Evolutionary conservation across 371 early-diverging fungal genomes (phyloP), one percentile per base, ranked within the genome.

Genomic region (Mortierella sp.): DNA sequence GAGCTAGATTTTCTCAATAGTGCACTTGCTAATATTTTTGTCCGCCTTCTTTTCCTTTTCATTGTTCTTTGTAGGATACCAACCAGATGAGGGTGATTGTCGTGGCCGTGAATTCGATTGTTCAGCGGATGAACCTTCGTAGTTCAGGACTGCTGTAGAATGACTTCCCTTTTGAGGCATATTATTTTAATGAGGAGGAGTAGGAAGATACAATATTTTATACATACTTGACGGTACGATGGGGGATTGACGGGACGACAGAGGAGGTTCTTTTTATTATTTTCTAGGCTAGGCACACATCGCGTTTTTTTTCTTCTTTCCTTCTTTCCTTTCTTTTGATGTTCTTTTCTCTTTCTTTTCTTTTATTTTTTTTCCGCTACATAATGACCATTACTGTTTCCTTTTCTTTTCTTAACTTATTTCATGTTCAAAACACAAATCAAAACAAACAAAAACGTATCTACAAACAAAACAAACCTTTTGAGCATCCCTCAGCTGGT

Each of bases 51-150:
- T 28, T 58, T 38, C 6, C 52, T 16, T 21, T 57, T 16, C 31
- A 1, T 48, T 11, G 28, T 13, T 58, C 16, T 31, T 3, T 1
- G 71, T 74, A 89, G 89, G 89, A 89, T 87, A 89, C 89, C 65
- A 88, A 80, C 74, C 89, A 89, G 76, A 89, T 89, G 89, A 74
- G 84, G 50, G 89, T 88, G 60, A 89, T 89, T 50, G 89, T 89
- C 70, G 82, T 88, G 71, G 87, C 88, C 54, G 89, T 89, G 74
- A 89, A 89, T 77, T 80, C 86, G 60, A 89, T 88, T 77, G 88
- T 89, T 55, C 89, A 89, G 48, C 88, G 88, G 63, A 70, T 88
- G 80, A 88, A 89, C 65, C 89, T 89, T 48, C 81, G 76, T 71
- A 84, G 71, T 60, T 84, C 89, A 47, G 88, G 88, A 58, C 80